Conservation (phyloP, 352 stramenopile genomes). For the Aphanomyces euteiches region DNA sequence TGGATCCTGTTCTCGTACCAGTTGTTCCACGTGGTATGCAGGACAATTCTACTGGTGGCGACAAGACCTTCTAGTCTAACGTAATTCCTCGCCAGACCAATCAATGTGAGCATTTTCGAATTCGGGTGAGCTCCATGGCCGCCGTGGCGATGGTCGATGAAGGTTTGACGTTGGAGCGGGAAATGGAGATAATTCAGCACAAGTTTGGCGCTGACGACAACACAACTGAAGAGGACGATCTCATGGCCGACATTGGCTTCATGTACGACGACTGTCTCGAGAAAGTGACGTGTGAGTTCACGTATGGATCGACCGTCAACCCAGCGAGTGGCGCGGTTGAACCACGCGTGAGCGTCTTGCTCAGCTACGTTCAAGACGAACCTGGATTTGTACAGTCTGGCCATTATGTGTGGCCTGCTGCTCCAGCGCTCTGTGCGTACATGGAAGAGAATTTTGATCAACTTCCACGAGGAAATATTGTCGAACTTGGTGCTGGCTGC, state of each 20-base stretch:
- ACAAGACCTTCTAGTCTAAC: not conserved
- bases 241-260: conserved; percentile 48
- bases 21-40: too few relatives aligned
- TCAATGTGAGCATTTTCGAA: conserved; percentile 8
- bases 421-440: conserved; percentile 62
- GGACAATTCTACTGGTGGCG: too few relatives aligned
- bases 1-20: too few relatives aligned
- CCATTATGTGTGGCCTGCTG: conserved; percentile 66
- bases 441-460: conserved; percentile 43
- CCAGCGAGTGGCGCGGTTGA: not conserved
- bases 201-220: conserved; percentile 8
- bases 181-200: conserved; percentile 31
- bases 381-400: conserved; percentile 41
- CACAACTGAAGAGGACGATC: conserved; percentile 9
- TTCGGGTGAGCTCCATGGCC: not conserved
- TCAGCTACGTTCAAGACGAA: conserved; percentile 67
- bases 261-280: conserved; percentile 66
- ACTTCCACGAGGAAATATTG: conserved; percentile 51
- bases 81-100: not conserved
- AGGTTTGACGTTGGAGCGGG: conserved; percentile 16
- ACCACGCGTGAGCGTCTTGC: conserved; percentile 52
- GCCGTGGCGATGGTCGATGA: conserved; percentile 3
- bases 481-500: conserved; percentile 67
- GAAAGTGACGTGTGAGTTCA: conserved; percentile 61
- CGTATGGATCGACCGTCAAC: conserved; percentile 39